Evolutionary conservation across 805 yeast species (phyloP), one percentile per base, ranked within the genome.

Genomic region (Myxozyma lipomycoides): DNA sequence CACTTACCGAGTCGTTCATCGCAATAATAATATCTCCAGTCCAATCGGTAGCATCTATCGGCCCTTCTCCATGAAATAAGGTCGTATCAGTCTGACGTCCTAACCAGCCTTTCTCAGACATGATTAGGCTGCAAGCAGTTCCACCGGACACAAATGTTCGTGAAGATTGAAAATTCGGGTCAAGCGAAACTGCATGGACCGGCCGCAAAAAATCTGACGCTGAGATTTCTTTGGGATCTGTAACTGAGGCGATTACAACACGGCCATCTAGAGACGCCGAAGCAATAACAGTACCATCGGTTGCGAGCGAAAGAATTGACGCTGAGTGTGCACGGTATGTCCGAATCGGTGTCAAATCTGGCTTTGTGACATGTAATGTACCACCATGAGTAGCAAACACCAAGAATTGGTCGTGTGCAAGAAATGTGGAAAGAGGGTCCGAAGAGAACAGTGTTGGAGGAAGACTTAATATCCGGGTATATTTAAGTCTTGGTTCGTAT

Each of bases 181-280:
- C 93, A 4, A 93, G 67, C 0, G 88, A 86, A 2, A 91, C 95
- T 0, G 95, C 82, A 63, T 89, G 95, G 0, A 93, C 77, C 0
- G 98, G 97, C 25, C 97, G 72, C 60, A 84, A 83, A 66, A 89
- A 86, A 67, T 90, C 95, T 59, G 78, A 83, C 2, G 88, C 89
- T 0, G 76, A 72, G 2, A 84, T 78, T 59, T 84, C 93, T 3
- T 72, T 69, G 18, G 78, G 78, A 55, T 83, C 85, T 1, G 57
- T 51, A 1, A 86, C 70, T 1, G 89, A 78, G 0, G 96, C 93
- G 21, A 61, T 78, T 1, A 88, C 88, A 0, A 91, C 84, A 0
- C 95, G 85, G 0, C 98, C 98, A 64, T 93, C 98, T 72, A 91
- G 83, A 0, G 97, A 88, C 0, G 90, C 96, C 0, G 95, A 82